Conservation (phyloP, 129 eudicot genomes). For the Helichrysum umbraculigerum region DNA sequence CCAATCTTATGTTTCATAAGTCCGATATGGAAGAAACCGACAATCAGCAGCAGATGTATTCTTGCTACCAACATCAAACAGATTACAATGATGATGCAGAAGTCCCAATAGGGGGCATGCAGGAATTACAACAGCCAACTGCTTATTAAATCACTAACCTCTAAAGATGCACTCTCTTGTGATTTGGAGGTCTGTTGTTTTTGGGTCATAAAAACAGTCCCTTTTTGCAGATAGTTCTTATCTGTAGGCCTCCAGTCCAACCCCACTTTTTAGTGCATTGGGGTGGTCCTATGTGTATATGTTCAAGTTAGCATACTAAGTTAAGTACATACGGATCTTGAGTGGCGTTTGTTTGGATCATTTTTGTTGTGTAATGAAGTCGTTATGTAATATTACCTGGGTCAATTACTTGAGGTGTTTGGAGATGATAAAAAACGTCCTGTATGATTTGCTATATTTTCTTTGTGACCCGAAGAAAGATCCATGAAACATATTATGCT, state of each 20-base stretch:
- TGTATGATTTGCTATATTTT: background rate
- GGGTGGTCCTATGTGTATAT: slow-evolving; percentile 29
- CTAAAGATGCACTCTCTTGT: slow-evolving; percentile 7
- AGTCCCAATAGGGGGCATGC: slow-evolving; percentile 37
- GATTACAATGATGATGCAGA: slow-evolving; percentile 41
- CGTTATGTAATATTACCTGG: slow-evolving; percentile 20
- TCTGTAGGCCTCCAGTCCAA: slow-evolving; percentile 6
- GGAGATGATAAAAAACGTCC: background rate
- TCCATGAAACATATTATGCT: no score
- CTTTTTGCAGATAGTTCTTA: slow-evolving; percentile 22
- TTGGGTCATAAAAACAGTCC: slow-evolving; percentile 8
- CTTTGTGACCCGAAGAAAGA: no score
- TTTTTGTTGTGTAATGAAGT: slow-evolving; percentile 24
- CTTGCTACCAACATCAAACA: slow-evolving; percentile 23
- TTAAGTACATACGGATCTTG: slow-evolving; percentile 30
- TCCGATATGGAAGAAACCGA: slow-evolving; percentile 32
- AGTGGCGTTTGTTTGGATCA: slow-evolving; percentile 36
- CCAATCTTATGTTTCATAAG: slow-evolving; percentile 56
- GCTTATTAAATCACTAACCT: slow-evolving; percentile 26
- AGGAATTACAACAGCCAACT: slow-evolving; percentile 19
- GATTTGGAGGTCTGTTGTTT: slow-evolving; percentile 26
- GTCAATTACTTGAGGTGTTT: background rate
- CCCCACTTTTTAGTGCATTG: slow-evolving; percentile 9
- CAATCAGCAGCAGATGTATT: background rate
- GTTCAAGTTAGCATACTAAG: slow-evolving; percentile 9